Evolutionary conservation across 2,329 filamentous ascomycete genomes (phyloP).

Genomic region (Xylaria sp.): DNA sequence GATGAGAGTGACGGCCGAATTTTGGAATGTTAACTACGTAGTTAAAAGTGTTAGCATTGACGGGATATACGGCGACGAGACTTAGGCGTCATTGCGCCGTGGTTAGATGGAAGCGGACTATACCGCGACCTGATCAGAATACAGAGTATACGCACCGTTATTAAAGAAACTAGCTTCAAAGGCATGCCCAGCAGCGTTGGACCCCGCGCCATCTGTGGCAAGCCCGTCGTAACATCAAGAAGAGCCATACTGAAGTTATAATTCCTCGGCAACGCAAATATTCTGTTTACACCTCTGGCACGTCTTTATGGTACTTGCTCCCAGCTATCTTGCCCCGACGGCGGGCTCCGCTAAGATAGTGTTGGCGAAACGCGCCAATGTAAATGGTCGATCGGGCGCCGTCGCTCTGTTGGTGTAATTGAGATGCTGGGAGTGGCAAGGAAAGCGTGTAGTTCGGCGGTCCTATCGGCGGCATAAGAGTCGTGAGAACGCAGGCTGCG

Average conservation of each 20-base stretch:
- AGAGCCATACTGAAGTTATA: constrained; percentile 54
- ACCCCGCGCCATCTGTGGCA: constrained; percentile 53
- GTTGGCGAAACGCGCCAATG: background rate
- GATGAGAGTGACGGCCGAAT: constrained; percentile 81
- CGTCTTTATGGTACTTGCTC: background rate
- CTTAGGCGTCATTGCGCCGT: background rate
- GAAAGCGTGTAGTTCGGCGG: background rate
- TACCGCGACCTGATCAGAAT: background rate
- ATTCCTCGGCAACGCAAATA: background rate
- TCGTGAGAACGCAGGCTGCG: background rate
- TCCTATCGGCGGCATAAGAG: background rate
- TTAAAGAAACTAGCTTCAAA: constrained; percentile 75
- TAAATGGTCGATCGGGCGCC: background rate
- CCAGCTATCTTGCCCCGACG: background rate
- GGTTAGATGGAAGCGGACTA: background rate
- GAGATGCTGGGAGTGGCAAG: background rate
- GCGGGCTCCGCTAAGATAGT: background rate
- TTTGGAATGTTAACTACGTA: constrained; percentile 79
- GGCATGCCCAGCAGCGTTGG: constrained; percentile 68
- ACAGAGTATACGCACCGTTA: constrained; percentile 62
- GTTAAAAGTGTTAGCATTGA: constrained; percentile 31
- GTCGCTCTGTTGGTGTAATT: background rate
- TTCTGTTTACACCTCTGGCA: background rate
- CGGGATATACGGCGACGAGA: background rate
- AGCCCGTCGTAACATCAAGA: constrained; percentile 53